phyloP scores from a whole-genome alignment of 2,329 filamentous ascomycete genomes.

The Fusarium tanahbumbuense region DNA sequence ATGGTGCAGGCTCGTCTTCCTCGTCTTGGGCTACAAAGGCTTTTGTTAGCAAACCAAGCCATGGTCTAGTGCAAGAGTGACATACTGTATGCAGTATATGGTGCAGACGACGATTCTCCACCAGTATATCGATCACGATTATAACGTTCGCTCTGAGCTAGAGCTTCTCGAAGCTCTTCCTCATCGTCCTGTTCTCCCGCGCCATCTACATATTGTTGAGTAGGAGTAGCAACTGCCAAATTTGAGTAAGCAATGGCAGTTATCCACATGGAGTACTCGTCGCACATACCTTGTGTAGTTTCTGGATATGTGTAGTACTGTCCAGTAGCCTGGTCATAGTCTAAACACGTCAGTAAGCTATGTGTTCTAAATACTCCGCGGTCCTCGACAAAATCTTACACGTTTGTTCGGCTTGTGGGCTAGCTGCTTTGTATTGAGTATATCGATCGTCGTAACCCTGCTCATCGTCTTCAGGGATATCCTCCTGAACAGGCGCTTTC shows the following conservation, averaged over 20 bases:
- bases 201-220: constrained; percentile 10
- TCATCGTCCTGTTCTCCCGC: constrained; percentile 16
- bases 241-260: not conserved
- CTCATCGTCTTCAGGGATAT: constrained; percentile 34
- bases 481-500: constrained; percentile 33
- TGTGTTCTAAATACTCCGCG: not conserved
- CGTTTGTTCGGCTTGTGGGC: not conserved
- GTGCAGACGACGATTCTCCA: constrained; percentile 25
- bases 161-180: constrained; percentile 13
- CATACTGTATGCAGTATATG: constrained; percentile 26
- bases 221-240: constrained; percentile 10
- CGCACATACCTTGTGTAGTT: constrained; percentile 19
- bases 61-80: not conserved
- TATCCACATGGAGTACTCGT: not conserved
- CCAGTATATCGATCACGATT: constrained; percentile 16
- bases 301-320: constrained; percentile 12
- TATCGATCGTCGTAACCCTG: constrained; percentile 4
- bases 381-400: constrained; percentile 9
- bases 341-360: not conserved
- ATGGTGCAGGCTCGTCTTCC: constrained; percentile 45
- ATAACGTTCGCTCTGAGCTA: constrained; percentile 26
- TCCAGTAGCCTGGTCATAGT: constrained; percentile 23
- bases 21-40: constrained; percentile 17
- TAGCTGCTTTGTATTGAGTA: not conserved
- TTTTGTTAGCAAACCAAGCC: not conserved